Percentiles rank a stretch among this genome's conserved stretches.
phyloP scores from a whole-genome alignment of 768 basidiomycete genomes.

The Phanerochaete carnosa region DNA sequence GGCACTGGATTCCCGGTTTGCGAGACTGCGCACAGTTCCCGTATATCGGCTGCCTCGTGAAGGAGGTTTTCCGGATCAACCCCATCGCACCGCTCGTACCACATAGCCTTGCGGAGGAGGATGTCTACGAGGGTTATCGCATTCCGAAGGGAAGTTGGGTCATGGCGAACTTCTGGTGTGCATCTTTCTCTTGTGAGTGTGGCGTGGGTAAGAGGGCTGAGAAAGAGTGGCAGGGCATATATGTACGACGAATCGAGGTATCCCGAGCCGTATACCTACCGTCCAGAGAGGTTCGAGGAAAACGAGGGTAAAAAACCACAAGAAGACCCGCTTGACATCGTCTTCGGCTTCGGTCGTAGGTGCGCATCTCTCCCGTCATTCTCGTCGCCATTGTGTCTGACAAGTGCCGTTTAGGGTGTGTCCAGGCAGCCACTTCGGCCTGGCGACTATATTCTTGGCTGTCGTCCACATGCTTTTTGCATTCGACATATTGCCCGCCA shows the following conservation, averaged over 20 bases:
- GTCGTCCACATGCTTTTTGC: background rate
- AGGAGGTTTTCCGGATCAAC: conserved; percentile 7
- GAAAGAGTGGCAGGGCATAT: background rate
- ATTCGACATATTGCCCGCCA: background rate
- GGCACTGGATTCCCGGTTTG: conserved; percentile 1
- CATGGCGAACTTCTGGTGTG: conserved; percentile 28
- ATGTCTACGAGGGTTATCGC: conserved; percentile 26
- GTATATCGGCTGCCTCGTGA: conserved; percentile 12
- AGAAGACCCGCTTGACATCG: background rate
- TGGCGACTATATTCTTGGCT: background rate
- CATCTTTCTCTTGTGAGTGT: background rate
- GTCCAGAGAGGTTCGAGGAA: background rate
- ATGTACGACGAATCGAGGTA: background rate
- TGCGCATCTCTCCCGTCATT: background rate
- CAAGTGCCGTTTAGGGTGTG: background rate
- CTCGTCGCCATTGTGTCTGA: background rate
- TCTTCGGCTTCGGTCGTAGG: conserved; percentile 8
- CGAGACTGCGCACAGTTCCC: conserved; percentile 9
- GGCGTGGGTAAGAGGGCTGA: background rate
- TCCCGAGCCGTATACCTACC: background rate
- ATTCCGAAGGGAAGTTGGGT: conserved; percentile 29
- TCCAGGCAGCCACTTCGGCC: background rate
- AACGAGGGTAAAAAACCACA: background rate
- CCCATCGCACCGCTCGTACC: conserved; percentile 8
- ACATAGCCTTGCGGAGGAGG: conserved; percentile 23